Evolutionary conservation across 2,329 filamentous ascomycete genomes (phyloP).

Genomic region (Diaporthe humulicola): DNA sequence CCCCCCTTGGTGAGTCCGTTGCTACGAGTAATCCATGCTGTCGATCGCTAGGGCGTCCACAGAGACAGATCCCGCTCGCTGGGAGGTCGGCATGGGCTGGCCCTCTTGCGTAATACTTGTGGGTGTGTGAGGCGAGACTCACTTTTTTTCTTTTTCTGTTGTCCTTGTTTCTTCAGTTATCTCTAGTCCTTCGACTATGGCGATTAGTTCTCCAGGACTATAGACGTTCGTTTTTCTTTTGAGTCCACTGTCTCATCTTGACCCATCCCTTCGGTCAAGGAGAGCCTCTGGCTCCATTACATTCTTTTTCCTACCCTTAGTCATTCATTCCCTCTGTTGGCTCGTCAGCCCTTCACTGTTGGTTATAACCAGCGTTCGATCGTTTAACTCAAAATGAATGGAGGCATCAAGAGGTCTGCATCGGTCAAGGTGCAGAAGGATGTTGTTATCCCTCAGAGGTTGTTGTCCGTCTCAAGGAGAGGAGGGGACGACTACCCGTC

Average conservation of each 20-base stretch:
- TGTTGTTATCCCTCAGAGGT: constrained; percentile 28
- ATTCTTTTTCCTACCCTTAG: constrained; percentile 3
- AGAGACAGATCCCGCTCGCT: constrained; percentile 12
- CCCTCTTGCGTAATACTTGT: constrained; percentile 27
- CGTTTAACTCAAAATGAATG: constrained; percentile 13
- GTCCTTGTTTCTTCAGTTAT: neutral
- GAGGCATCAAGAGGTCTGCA: constrained; percentile 29
- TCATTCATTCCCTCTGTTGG: neutral
- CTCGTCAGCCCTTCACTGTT: constrained; percentile 2
- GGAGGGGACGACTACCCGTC: constrained; percentile 2
- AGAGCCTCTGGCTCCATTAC: constrained; percentile 24
- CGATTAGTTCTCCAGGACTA: neutral
- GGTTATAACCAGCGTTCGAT: neutral
- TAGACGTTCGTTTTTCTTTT: constrained; percentile 17
- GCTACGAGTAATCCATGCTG: constrained; percentile 19
- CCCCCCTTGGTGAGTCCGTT: constrained; percentile 11
- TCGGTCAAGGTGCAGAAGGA: constrained; percentile 33
- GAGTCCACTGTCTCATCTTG: constrained; percentile 4
- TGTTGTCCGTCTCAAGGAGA: constrained; percentile 29
- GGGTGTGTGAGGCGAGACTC: constrained; percentile 18
- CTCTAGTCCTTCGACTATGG: constrained; percentile 17
- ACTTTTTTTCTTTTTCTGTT: constrained; percentile 11
- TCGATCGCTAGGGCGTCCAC: constrained; percentile 22
- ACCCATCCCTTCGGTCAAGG: constrained; percentile 19
- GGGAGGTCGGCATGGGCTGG: neutral